These are phyloP conservation scores for Magnusiomyces tetraspermus DNA, from an alignment of 1,139 yeast species.

Conservation along the genomic window DNA sequence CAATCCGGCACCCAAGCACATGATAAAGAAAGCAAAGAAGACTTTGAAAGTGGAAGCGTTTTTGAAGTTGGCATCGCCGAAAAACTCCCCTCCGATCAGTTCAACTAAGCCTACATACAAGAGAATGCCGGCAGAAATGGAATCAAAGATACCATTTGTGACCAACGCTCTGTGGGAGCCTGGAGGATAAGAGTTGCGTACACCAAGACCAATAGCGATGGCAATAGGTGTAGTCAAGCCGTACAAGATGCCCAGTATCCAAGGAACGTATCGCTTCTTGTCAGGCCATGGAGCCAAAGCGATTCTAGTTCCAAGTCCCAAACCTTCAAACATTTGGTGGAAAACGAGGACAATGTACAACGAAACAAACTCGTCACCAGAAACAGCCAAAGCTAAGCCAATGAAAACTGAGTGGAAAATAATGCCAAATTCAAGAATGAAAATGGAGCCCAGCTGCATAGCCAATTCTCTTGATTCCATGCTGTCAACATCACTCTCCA, in stretches of 20 bases:
- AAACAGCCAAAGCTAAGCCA: slow-evolving; percentile 64
- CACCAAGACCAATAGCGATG: slow-evolving; percentile 80
- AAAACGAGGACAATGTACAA: slow-evolving; percentile 73
- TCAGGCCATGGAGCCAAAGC: slow-evolving; percentile 65
- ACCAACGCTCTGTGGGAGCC: slow-evolving; percentile 54
- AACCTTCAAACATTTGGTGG: slow-evolving; percentile 90
- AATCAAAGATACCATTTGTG: slow-evolving; percentile 69
- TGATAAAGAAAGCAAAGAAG: slow-evolving; percentile 29
- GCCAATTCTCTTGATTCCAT: slow-evolving; percentile 10
- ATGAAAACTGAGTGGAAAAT: slow-evolving; percentile 74
- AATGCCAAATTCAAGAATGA: slow-evolving; percentile 70
- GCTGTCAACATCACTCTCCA: background rate
- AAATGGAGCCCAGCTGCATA: slow-evolving; percentile 42
- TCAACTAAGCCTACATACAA: slow-evolving; percentile 81
- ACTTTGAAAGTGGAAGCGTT: slow-evolving; percentile 30
- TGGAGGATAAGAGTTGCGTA: slow-evolving; percentile 52
- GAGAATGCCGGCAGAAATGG: slow-evolving; percentile 78
- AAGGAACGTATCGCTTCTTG: slow-evolving; percentile 43
- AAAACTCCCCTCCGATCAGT: slow-evolving; percentile 79
- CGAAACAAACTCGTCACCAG: slow-evolving; percentile 66
- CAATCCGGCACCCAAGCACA: slow-evolving; percentile 66
- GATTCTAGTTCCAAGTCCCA: slow-evolving; percentile 81
- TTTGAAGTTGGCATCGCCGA: slow-evolving; percentile 37
- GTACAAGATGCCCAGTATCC: slow-evolving; percentile 50
- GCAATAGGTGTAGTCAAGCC: slow-evolving; percentile 76